Evolutionary conservation across 345 rosid genomes (phyloP), one percentile per base, ranked within the genome.

Genomic region (Melaleuca alternifolia): DNA sequence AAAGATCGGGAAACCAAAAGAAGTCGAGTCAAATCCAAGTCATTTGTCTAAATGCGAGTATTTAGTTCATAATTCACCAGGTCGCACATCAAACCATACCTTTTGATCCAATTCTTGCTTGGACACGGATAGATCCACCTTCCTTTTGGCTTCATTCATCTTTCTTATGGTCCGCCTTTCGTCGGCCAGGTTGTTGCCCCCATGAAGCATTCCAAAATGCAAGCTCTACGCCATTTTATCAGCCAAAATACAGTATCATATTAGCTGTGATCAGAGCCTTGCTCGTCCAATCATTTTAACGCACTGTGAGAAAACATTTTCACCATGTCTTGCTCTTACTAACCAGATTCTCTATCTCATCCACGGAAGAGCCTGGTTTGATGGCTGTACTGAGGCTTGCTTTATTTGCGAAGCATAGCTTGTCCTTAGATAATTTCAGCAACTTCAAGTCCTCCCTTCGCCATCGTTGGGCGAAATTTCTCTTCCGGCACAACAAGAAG

Each of bases 171-270:
- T 13, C 75, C 26, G 54, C 52, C 85, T 84, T 57, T 84, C 85
- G 33, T 84, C 76, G 8, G 76, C 85, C 85, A 84, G 50, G 75
- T 24, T 84, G 52, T 84, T 84, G 85, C 85, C 24, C n/a, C 85
- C 85, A 56, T 84, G 76, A 51, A 84, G 85, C 85, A 84, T 84
- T 26, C 85, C 85, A 46, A 84, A 84, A 56, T 84, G 85, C 14
- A 84, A 84, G 48, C 85, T 57, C 85, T 84, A 24, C 50, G 56
- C 20, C 54, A 46, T 83, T 83, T 12, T 82, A 82, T 30, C 57
- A 23, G 57, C 85, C 59, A 8, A 50, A 23, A 14, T 52, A 50
- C 12, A 50, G 84, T 51, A 13, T 10, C 28, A 84, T 84, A 37
- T n/a, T 18, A 12, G 61, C 30, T 51, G 76, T 26, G 12, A 28